Evolutionary conservation across 2,329 filamentous ascomycete species (phyloP).

Genomic region (Cytospora schulzeri): DNA sequence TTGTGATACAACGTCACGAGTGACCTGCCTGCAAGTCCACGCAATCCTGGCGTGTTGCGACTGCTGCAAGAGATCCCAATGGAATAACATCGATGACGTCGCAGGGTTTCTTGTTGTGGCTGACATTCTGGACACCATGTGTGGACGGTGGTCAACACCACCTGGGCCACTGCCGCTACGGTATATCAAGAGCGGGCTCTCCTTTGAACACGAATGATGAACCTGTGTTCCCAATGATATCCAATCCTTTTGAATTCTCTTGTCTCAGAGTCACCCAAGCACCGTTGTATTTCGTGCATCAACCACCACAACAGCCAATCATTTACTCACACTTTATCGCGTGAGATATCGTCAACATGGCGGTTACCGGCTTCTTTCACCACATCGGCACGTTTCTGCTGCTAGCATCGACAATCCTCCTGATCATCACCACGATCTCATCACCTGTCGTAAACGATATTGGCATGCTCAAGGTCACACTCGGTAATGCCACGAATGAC

Average conservation of each 20-base stretch:
- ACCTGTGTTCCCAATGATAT: conserved; percentile 8
- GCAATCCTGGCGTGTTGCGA: not conserved
- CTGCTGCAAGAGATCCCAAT: not conserved
- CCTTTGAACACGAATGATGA: conserved; percentile 8
- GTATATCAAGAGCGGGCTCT: conserved; percentile 22
- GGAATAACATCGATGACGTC: conserved; percentile 12
- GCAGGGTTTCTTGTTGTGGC: not conserved
- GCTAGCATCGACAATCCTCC: conserved; percentile 55
- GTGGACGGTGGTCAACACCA: too few relatives aligned
- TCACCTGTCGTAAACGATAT: conserved; percentile 60
- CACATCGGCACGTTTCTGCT: conserved; percentile 61
- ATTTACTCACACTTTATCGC: conserved; percentile 11
- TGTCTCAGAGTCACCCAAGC: not conserved
- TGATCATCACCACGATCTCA: conserved; percentile 61
- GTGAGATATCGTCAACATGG: conserved; percentile 42
- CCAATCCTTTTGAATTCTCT: not conserved
- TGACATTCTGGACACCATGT: not conserved
- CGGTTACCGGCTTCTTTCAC: conserved; percentile 53
- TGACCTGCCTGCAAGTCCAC: not conserved
- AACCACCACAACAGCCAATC: conserved; percentile 6
- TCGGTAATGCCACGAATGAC: conserved; percentile 41
- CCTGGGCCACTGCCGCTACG: too few relatives aligned
- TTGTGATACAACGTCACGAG: conserved; percentile 20
- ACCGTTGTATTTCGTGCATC: not conserved
- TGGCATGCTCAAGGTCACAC: conserved; percentile 54